Percentiles rank a stretch among this genome's conserved stretches.
Evolutionary conservation across 108 stramenopile genomes (phyloP).

Genomic region (Phaeodactylum tricornutum): DNA sequence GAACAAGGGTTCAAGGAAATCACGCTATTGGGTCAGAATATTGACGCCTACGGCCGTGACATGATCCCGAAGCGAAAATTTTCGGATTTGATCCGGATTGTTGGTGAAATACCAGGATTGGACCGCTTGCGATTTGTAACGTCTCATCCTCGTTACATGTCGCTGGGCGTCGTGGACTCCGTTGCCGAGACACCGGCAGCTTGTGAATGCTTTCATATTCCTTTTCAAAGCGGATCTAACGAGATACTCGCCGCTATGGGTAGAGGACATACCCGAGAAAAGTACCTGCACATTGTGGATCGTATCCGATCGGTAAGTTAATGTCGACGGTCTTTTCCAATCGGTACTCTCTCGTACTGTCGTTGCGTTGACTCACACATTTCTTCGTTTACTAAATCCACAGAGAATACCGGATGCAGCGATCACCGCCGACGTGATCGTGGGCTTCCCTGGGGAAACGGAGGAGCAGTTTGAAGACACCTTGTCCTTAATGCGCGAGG

Average conservation of each 20-base stretch:
- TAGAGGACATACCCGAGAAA: slow-evolving; percentile 89
- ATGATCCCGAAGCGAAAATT: slow-evolving; percentile 92
- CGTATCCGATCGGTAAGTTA: slow-evolving; percentile 62
- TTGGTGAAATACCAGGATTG: slow-evolving; percentile 61
- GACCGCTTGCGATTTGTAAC: slow-evolving; percentile 92
- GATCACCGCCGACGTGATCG: slow-evolving; percentile 87
- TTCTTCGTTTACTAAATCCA: background rate
- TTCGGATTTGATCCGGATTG: slow-evolving; percentile 81
- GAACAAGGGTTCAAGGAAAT: slow-evolving; percentile 87
- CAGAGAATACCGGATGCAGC: slow-evolving; percentile 85
- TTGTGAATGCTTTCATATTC: slow-evolving; percentile 88
- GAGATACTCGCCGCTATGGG: slow-evolving; percentile 84
- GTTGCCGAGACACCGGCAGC: slow-evolving; percentile 81
- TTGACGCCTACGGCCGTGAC: slow-evolving; percentile 82
- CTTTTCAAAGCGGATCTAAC: slow-evolving; percentile 89
- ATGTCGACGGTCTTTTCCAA: no score
- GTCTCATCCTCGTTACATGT: slow-evolving; percentile 95
- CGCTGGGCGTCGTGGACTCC: slow-evolving; percentile 86
- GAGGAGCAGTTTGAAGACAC: slow-evolving; percentile 92
- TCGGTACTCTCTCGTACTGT: no score
- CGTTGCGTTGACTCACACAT: no score
- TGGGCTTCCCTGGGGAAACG: slow-evolving; percentile 96
- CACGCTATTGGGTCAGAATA: slow-evolving; percentile 94
- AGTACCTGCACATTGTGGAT: slow-evolving; percentile 85
- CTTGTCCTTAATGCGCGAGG: slow-evolving; percentile 84